Evolutionary conservation across 345 rosid genomes (phyloP), one percentile per base, ranked within the genome.

Genomic region (Camelina laxa): DNA sequence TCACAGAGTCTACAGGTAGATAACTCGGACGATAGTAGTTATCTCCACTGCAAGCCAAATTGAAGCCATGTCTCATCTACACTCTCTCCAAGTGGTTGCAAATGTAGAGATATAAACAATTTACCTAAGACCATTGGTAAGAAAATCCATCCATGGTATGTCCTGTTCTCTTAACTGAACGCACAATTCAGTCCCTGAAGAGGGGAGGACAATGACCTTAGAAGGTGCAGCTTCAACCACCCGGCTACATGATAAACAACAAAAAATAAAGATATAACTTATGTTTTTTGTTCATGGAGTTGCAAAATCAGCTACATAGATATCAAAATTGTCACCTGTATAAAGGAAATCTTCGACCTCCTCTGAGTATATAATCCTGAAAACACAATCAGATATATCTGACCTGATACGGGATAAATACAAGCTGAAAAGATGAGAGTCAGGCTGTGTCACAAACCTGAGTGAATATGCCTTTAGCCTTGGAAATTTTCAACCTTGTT

Each of bases 401-500:
- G 11, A 42, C 4, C 62, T 1, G 47, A 38, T 67, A 35, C 47
- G 49, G 3, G 49, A 9, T 1, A 53, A 2, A 59, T 36, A 73
- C 5, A 30, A 50, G 14, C 24, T 19, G 27, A 41, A 35, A 64
- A 20, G 44, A 27, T 49, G 65, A 61, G 68, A 62, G 45, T 22
- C 75, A 68, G 13, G 54, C 12, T 47, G n/a, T 60, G 24, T 20
- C 16, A 78, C 39, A 31, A 49, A 91, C 98, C 98, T 91, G 98
- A 82, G 96, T 91, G 81, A 94, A 91, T 55, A 94, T 85, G 68
- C 89, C 95, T 81, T 85, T 88, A 17, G 98, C 93, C 24, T 88
- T 88, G 7, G 97, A 85, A 36, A 94, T 80, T 14, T 77, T 88
- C 74, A 94, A 80, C 72, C 96, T 87, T 38, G 87, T 88, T 39